Evolutionary conservation across 805 yeast genomes (phyloP), one percentile per base, ranked within the genome.

Genomic region (Yarrowia sp.): DNA sequence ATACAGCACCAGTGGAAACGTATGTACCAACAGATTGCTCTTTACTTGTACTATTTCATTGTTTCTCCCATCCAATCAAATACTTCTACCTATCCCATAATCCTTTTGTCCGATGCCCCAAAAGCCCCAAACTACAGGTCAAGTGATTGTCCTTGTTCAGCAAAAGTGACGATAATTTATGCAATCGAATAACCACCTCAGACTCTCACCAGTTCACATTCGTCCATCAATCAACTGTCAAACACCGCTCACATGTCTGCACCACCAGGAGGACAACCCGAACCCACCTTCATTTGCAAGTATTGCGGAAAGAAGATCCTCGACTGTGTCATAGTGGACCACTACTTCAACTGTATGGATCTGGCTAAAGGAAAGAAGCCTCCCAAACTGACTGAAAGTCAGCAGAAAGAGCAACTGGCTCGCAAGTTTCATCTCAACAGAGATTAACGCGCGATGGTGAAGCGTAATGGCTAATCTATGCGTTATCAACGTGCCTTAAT

Each of bases 391-490:
- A 49, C 55, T 15, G 55, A 49, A n/a, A n/a, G 14, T 15, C 40
- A 49, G 40, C 12, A 35, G 22, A 35, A 49, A 40, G 55, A 49
- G 19, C 19, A 15, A 8, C 40, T 49, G 8, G 55, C 10, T 14
- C 38, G 55, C 22, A 49, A 49, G 55, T 49, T 49, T 35, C 55
- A 49, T n/a, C 14, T 49, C 12, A 49, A 49, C 55, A 8, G 55
- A 8, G 40, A 32, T 11, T 45, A 19, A 15, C 32, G 15, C 9
- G 19, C 32, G 32, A 26, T 26, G 2, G 32, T 26, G 32, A 26
- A 26, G 32, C 32, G 7, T 26, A 26, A 26, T 26, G 48, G 12
- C 8, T 16, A 45, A 16, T 45, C 22, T 8, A 45, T 16, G 48
- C 43, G 43, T 14, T 1, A 26, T 26, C 32, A 5, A 26, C 7